A percentile compares a stretch with the other conserved stretches of the same genome.
phyloP scores from a whole-genome alignment of 2,329 filamentous ascomycete genomes.

The Colletotrichum sublineola region DNA sequence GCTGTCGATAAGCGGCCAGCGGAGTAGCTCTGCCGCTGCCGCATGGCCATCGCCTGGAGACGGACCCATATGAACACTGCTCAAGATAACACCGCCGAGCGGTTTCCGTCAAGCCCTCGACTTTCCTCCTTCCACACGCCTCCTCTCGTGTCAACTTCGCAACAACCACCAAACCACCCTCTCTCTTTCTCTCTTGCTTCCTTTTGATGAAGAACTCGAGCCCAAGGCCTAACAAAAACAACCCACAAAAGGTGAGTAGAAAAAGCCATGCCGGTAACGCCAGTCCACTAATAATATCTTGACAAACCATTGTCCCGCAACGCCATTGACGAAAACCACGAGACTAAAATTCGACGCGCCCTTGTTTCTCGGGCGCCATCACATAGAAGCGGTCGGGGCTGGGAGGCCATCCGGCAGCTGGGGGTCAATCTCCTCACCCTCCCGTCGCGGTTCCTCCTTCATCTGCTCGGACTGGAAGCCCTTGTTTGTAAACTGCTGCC shows the following conservation, averaged over 20 bases:
- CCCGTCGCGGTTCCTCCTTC: constrained; percentile 58
- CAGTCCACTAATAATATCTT: constrained; percentile 41
- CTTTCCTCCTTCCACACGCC: background rate
- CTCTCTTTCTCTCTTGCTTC: background rate
- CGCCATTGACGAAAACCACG: constrained; percentile 36
- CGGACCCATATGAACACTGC: background rate
- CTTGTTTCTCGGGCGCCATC: constrained; percentile 22
- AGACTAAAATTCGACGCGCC: constrained; percentile 36
- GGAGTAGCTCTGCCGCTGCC: background rate
- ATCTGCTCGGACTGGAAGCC: constrained; percentile 54
- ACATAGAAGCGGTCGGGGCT: constrained; percentile 50
- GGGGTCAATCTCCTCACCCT: constrained; percentile 67
- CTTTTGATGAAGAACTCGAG: constrained; percentile 33
- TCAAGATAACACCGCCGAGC: constrained; percentile 8
- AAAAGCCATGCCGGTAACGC: constrained; percentile 39
- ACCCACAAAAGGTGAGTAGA: constrained; percentile 15
- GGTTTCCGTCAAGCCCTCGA: background rate
- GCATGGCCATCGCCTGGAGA: background rate
- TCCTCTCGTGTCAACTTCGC: constrained; percentile 10
- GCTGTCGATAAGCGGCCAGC: background rate
- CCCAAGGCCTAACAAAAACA: constrained; percentile 24
- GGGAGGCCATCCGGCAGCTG: constrained; percentile 61
- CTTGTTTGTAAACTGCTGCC: constrained; percentile 52
- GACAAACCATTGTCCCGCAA: constrained; percentile 41
- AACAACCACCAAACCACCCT: background rate